phyloP scores from a whole-genome alignment of 495 filamentous ascomycete genomes.

The Neurospora hispaniola region DNA sequence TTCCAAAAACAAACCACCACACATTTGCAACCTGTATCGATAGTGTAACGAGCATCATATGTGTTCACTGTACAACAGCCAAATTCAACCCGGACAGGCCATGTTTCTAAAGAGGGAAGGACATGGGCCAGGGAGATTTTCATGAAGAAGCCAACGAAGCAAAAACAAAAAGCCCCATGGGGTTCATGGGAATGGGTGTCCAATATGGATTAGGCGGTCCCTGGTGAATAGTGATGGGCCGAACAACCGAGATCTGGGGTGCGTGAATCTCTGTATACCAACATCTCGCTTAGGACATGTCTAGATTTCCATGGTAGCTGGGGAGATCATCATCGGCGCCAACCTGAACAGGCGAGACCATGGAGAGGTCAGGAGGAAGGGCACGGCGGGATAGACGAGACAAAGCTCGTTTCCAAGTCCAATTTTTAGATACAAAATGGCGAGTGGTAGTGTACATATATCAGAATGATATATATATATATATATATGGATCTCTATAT shows the following conservation, averaged over 20 bases:
- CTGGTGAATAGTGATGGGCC: background rate
- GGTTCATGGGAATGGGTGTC: background rate
- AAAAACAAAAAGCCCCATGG: background rate
- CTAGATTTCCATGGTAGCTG: background rate
- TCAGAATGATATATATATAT: background rate
- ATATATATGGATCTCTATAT: background rate
- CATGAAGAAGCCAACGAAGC: background rate
- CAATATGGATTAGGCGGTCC: background rate
- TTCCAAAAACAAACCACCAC: background rate
- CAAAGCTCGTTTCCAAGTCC: background rate
- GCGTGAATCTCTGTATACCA: background rate
- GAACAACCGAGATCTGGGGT: background rate
- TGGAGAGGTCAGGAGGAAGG: background rate
- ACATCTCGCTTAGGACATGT: background rate
- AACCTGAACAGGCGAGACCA: background rate
- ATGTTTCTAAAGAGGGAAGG: background rate
- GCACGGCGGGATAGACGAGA: background rate
- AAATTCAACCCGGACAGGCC: background rate
- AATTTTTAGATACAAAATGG: background rate
- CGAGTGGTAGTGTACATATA: background rate
- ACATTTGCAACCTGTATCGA: background rate
- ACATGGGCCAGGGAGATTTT: background rate
- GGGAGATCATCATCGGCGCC: background rate
- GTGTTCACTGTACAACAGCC: background rate
- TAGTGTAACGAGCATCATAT: background rate